Evolutionary conservation across 2,329 filamentous ascomycete genomes (phyloP).

Genomic region (Verticillium isaacii): DNA sequence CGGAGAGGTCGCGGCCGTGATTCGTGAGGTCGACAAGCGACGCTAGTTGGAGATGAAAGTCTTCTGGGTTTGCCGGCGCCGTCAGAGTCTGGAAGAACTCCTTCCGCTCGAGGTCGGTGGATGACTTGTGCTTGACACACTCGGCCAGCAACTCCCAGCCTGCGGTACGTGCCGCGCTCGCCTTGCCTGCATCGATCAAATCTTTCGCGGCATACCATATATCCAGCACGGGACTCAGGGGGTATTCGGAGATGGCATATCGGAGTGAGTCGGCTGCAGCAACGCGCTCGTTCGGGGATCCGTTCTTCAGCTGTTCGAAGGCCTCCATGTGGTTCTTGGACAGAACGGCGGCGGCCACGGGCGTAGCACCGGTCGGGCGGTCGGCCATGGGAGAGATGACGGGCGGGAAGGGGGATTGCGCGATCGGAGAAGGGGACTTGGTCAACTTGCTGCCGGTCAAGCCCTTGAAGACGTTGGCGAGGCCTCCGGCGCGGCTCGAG

Average conservation of each 20-base stretch:
- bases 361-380: slow-evolving; percentile 34
- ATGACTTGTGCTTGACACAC: slow-evolving; percentile 57
- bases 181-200: slow-evolving; percentile 53
- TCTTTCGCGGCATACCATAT: slow-evolving; percentile 66
- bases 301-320: slow-evolving; percentile 50
- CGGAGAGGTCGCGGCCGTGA: slow-evolving; percentile 56
- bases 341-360: slow-evolving; percentile 32
- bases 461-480: slow-evolving; percentile 61
- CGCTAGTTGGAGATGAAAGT: slow-evolving; percentile 63
- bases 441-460: slow-evolving; percentile 51
- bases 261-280: slow-evolving; percentile 54
- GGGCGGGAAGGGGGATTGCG: slow-evolving; percentile 31
- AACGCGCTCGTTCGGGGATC: slow-evolving; percentile 47
- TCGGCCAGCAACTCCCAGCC: slow-evolving; percentile 63
- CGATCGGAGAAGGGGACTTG: slow-evolving; percentile 42
- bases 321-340: slow-evolving; percentile 49
- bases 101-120: slow-evolving; percentile 62
- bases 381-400: slow-evolving; percentile 36
- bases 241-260: slow-evolving; percentile 52
- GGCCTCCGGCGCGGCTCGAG: slow-evolving; percentile 48
- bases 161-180: slow-evolving; percentile 47
- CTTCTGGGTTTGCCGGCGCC: slow-evolving; percentile 49
- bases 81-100: slow-evolving; percentile 62
- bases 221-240: slow-evolving; percentile 52
- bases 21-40: slow-evolving; percentile 58